Percentiles rank a stretch among this genome's conserved stretches.
phyloP scores from a whole-genome alignment of 148 eudicot species.

The Rhododendron vialii region DNA sequence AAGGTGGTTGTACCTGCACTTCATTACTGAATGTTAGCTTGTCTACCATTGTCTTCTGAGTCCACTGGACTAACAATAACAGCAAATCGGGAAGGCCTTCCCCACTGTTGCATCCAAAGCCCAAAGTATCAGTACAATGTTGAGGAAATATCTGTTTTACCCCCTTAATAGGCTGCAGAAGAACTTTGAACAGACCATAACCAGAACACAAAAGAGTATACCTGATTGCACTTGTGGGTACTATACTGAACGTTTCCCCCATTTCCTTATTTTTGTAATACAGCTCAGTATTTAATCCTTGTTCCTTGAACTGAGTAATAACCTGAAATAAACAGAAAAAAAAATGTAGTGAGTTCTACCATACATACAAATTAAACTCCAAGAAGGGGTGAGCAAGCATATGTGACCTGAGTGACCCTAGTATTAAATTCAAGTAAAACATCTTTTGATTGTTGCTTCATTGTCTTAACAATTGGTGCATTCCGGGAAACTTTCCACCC shows the following conservation, averaged over 20 bases:
- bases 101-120: conserved; percentile 46
- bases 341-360: background rate
- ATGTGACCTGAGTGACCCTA: conserved; percentile 58
- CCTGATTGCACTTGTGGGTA: conserved; percentile 97
- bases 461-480: conserved; percentile 69
- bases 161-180: background rate
- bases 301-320: conserved; percentile 79
- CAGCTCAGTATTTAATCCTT: conserved; percentile 84
- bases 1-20: conserved; percentile 44
- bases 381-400: conserved; percentile 9
- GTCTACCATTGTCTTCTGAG: conserved; percentile 77
- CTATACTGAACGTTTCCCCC: conserved; percentile 92
- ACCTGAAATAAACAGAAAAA: conserved; percentile 37
- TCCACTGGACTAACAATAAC: conserved; percentile 66
- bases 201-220: conserved; percentile 5
- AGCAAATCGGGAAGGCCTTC: conserved; percentile 85
- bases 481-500: conserved; percentile 81
- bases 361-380: background rate
- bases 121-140: background rate
- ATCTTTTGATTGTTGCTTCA: conserved; percentile 80
- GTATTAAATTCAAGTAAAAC: conserved; percentile 68
- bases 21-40: conserved; percentile 70
- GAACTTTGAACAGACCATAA: background rate
- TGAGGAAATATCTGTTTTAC: background rate
- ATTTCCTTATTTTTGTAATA: conserved; percentile 90